These are phyloP conservation scores for Tuber melanosporum DNA, from an alignment of 495 filamentous ascomycete species.

Conservation along the genomic window DNA sequence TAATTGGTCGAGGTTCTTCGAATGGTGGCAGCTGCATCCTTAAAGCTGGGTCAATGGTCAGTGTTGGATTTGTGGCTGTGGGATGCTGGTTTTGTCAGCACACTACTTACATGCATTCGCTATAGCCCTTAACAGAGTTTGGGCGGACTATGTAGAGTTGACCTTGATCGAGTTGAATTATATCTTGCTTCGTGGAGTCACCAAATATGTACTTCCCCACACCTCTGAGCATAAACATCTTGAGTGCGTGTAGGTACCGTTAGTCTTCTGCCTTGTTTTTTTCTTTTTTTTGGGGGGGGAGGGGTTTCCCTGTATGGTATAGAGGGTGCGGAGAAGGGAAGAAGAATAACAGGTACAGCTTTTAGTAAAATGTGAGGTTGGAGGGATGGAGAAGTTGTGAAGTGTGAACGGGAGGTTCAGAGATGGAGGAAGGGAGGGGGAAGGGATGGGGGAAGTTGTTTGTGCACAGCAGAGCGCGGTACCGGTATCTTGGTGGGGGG, in stretches of 20 bases:
- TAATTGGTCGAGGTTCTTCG: slow-evolving; percentile 87
- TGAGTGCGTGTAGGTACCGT: slow-evolving; percentile 12
- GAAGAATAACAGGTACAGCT: background rate
- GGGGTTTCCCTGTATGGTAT: background rate
- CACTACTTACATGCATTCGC: slow-evolving; percentile 66
- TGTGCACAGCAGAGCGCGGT: background rate
- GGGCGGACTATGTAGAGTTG: slow-evolving; percentile 96
- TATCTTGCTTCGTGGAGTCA: slow-evolving; percentile 80
- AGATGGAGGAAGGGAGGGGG: background rate
- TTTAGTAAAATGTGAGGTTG: background rate
- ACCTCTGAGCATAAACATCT: slow-evolving; percentile 69
- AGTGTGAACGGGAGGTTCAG: background rate
- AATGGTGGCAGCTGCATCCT: slow-evolving; percentile 86
- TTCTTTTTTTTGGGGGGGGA: background rate
- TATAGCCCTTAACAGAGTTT: slow-evolving; percentile 90
- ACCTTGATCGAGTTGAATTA: slow-evolving; percentile 89
- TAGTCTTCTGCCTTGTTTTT: slow-evolving; percentile 11
- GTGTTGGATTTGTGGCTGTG: background rate
- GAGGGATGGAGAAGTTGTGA: background rate
- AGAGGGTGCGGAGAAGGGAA: background rate
- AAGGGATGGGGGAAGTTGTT: background rate
- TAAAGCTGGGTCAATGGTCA: slow-evolving; percentile 54
- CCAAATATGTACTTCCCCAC: slow-evolving; percentile 90
- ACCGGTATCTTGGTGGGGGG: slow-evolving; percentile 25
- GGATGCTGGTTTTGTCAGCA: background rate